Base-by-base conservation (phyloP, 805 yeast genomes). In the Saitoella complicata region DNA sequence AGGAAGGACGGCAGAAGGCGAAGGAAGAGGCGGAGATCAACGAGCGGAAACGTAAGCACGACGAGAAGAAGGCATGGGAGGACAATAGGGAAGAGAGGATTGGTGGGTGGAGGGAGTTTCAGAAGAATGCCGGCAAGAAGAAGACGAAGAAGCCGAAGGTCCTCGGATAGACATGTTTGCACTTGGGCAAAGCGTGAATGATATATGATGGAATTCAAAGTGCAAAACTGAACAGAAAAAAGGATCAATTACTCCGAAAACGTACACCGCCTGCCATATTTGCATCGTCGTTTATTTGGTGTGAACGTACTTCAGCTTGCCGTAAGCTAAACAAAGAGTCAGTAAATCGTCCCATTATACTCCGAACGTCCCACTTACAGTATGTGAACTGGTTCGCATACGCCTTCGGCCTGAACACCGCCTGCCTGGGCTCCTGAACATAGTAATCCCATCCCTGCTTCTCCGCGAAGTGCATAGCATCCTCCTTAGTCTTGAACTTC, bases 371-470 rank as follows among this genome's bases (percentile, higher is more conserved):
- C 10, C 8, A 6, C 21, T 30, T 31, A 7, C 9, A 5, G n/a
- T 10, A 9, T 9, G 7, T 29, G 40, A n/a, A 11, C 29, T 42
- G 21, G 11, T 6, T 11, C 37, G 87, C 70, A 57, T 83, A 82
- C 44, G 76, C 80, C 68, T 84, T 83, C 70, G 72, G 73, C 58
- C 76, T 71, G 65, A 83, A 80, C 48, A 71, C 75, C 58, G 85
- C 77, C 55, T 66, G 65, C 58, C 81, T 78, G 45, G 94, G 93
- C 61, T 82, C 91, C 60, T 80, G 84, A 48, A 83, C 74, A 55
- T 78, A 80, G 58, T 75, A 81, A 52, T 78, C 77, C 88, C 91
- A 83, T 32, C 88, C 94, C 60, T 83, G 88, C 48, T 82, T 78
- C 52, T 75, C 72, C 7, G 93, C 93, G 61, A 83, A 83, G 46